Evolutionary conservation across 2,329 filamentous ascomycete genomes (phyloP), one percentile per base, ranked within the genome.

Genomic region (Venturia asperata): DNA sequence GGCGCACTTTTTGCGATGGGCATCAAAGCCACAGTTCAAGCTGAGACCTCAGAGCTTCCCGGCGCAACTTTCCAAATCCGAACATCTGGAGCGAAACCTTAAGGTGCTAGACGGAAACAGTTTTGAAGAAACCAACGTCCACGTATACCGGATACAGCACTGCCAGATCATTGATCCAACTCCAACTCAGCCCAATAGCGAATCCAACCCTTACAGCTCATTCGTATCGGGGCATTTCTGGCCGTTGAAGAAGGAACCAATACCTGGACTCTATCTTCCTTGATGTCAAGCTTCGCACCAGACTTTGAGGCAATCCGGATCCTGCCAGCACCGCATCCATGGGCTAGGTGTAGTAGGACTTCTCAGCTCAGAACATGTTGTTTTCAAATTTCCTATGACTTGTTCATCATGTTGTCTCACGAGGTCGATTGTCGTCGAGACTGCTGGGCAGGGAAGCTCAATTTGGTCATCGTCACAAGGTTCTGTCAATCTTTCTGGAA

Each of bases 11-110:
- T 92, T n/a, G 92, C 89, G 62, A 81, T 99, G 80, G 94, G 93
- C 6, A 92, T 97, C 70, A 88, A 87, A 71, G 92, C 92, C 11
- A 95, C 88, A 1, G 93, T 99, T 1, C 90, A 96, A 70, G 94
- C 92, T 5, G 94, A 97, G 78, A 90, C 89, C 64, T 88, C 82
- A 65, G 93, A 96, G 74, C 81, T 99, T 64, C 94, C 94, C 0
- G 85, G 85, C 6, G 94, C 93, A 43, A 91, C 92, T 0, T 99
- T 99, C 75, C 94, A 99, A 78, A 97, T 99, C 75, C 95, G 95
- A 79, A 94, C 90, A 47, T 80, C 88, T 63, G 83, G 86, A 34
- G 77, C 83, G 41, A 91, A 91, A 58, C 63, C 63, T n/a, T 64
- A 30, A 64, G 24, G n/a, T 45, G 47, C 24, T 27, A 27, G 21